These are phyloP conservation scores for Phytophthora fragariae DNA, from an alignment of 352 stramenopile genomes.

Conservation along the genomic window DNA sequence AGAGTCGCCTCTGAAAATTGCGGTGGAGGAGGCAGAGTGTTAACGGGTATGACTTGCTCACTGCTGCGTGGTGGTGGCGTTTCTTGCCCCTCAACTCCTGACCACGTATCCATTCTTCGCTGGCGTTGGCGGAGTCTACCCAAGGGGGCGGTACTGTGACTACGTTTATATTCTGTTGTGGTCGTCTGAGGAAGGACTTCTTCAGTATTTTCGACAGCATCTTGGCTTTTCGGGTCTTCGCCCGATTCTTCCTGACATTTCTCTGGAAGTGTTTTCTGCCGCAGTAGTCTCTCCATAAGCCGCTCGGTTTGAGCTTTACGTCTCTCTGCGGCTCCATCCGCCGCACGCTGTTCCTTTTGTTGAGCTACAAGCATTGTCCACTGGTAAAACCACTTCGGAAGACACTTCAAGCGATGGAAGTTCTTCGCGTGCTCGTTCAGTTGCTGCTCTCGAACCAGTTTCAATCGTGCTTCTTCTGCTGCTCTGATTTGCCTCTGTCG, in stretches of 20 bases:
- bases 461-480: slow-evolving; percentile 24
- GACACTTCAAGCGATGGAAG: slow-evolving; percentile 45
- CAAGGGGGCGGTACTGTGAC: background rate
- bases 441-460: slow-evolving; percentile 30
- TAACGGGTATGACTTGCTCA: background rate
- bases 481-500: slow-evolving; percentile 10
- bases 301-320: slow-evolving; percentile 48
- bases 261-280: slow-evolving; percentile 17
- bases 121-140: background rate
- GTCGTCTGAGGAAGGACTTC: background rate
- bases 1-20: slow-evolving; percentile 1
- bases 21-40: background rate
- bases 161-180: background rate
- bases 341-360: slow-evolving; percentile 38
- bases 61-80: background rate
- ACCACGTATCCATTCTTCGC: background rate
- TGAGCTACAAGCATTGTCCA: slow-evolving; percentile 44
- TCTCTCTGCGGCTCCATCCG: slow-evolving; percentile 31
- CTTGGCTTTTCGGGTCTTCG: background rate
- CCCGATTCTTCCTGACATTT: background rate
- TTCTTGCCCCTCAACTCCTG: background rate
- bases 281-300: slow-evolving; percentile 52
- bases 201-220: background rate
- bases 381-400: slow-evolving; percentile 62
- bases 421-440: slow-evolving; percentile 34